phyloP scores from a whole-genome alignment of 2,329 filamentous ascomycete genomes.

The Aureobasidium pullulans region DNA sequence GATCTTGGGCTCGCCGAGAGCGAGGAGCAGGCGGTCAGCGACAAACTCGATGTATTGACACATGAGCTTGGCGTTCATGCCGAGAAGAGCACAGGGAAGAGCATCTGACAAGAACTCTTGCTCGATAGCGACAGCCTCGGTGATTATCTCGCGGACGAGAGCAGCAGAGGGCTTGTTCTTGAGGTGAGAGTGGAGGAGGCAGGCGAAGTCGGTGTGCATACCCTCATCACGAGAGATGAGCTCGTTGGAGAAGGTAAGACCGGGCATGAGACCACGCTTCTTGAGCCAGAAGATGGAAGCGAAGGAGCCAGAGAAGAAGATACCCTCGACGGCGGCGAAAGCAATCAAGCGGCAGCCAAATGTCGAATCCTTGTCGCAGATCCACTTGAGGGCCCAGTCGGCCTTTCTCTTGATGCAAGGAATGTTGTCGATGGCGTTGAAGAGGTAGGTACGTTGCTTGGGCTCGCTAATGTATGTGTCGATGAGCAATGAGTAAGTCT shows the following conservation, averaged over 20 bases:
- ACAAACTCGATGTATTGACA: conserved; percentile 99
- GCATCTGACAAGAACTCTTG: conserved; percentile 97
- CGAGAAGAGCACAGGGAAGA: conserved; percentile 82
- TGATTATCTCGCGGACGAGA: conserved; percentile 79
- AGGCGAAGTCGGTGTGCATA: conserved; percentile 98
- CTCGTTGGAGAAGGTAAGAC: conserved; percentile 98
- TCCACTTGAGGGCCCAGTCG: conserved; percentile 95
- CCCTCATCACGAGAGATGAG: conserved; percentile 99
- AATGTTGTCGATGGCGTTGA: conserved; percentile 98
- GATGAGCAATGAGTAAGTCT: conserved; percentile 98
- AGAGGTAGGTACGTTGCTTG: conserved; percentile 85
- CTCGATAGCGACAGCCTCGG: conserved; percentile 88
- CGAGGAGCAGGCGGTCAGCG: conserved; percentile 84
- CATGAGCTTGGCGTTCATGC: conserved; percentile 97
- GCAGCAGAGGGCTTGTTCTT: conserved; percentile 82
- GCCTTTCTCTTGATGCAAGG: conserved; percentile 98
- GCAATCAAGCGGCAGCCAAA: conserved; percentile 94
- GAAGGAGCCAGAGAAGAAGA: conserved; percentile 99
- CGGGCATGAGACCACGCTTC: conserved; percentile 99
- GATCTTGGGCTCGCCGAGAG: conserved; percentile 88
- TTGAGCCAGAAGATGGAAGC: conserved; percentile 99
- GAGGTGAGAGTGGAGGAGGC: conserved; percentile 93
- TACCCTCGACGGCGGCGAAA: conserved; percentile 96
- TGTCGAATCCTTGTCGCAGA: conserved; percentile 83
- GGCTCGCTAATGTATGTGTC: conserved; percentile 99